Percentiles rank a stretch among this genome's conserved stretches.
phyloP scores from a whole-genome alignment of 768 basidiomycete genomes.

The Cystobasidium ongulense region DNA sequence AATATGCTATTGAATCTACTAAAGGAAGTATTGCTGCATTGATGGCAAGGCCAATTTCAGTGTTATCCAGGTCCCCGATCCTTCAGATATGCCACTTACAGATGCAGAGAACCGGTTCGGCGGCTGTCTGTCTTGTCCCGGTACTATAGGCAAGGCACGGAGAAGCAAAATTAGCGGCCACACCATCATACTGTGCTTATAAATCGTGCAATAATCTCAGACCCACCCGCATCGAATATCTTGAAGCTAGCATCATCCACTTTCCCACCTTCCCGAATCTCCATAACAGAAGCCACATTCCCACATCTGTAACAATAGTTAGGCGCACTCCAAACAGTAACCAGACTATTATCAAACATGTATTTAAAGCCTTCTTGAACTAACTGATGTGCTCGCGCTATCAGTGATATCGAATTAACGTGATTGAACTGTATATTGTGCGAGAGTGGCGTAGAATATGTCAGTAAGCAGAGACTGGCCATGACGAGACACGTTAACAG shows the following conservation, averaged over 20 bases:
- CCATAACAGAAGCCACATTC: conserved; percentile 84
- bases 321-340: conserved; percentile 78
- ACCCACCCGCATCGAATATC: conserved; percentile 38
- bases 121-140: conserved; percentile 32
- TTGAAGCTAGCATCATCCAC: conserved; percentile 34
- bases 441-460: background rate
- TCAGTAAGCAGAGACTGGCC: too few relatives aligned
- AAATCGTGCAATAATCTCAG: too few relatives aligned
- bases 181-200: too few relatives aligned
- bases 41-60: too few relatives aligned
- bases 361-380: conserved; percentile 73
- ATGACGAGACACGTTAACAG: background rate
- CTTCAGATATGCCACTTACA: too few relatives aligned
- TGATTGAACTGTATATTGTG: conserved; percentile 66
- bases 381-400: conserved; percentile 91
- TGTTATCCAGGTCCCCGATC: too few relatives aligned
- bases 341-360: conserved; percentile 49
- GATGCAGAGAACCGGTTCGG: conserved; percentile 30
- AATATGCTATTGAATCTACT: too few relatives aligned
- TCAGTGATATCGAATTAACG: conserved; percentile 73
- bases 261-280: conserved; percentile 54
- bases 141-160: conserved; percentile 29
- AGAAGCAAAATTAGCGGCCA: too few relatives aligned
- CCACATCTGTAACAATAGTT: conserved; percentile 55
- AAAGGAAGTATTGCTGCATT: too few relatives aligned